Percentiles rank a stretch among this genome's conserved stretches.
phyloP scores from a whole-genome alignment of 2,329 filamentous ascomycete species.

The Orbilia quercus region DNA sequence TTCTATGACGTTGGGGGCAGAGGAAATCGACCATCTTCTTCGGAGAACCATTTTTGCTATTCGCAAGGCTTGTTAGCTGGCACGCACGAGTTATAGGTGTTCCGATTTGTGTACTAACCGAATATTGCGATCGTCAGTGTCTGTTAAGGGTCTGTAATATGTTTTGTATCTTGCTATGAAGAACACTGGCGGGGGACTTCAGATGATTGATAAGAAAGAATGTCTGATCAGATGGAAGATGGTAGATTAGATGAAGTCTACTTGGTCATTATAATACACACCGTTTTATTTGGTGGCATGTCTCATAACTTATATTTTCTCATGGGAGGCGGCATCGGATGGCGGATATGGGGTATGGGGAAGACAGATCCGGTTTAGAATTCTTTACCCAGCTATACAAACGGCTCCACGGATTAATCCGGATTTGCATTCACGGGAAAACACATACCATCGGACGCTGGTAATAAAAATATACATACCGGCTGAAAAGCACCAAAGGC shows the following conservation, averaged over 20 bases:
- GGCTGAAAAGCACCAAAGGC: slow-evolving; percentile 33
- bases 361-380: slow-evolving; percentile 48
- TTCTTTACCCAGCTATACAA: slow-evolving; percentile 45
- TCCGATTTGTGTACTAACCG: too few species aligned
- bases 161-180: too few species aligned
- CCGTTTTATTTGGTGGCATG: slow-evolving; percentile 28
- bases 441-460: slow-evolving; percentile 10
- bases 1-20: slow-evolving; percentile 38
- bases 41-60: slow-evolving; percentile 50
- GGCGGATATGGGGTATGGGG: slow-evolving; percentile 57
- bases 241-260: slow-evolving; percentile 24
- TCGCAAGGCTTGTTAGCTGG: too few species aligned
- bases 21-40: slow-evolving; percentile 54
- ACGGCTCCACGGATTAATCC: slow-evolving; percentile 45
- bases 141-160: too few species aligned
- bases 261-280: slow-evolving; percentile 18
- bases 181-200: too few species aligned
- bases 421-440: slow-evolving; percentile 39
- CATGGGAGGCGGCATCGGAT: slow-evolving; percentile 40
- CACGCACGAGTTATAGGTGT: too few species aligned
- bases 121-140: too few species aligned
- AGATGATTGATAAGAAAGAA: too few species aligned
- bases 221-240: too few species aligned
- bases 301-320: slow-evolving; percentile 54
- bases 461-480: slow-evolving; percentile 7